These are phyloP conservation scores for Bipolaris bicolor DNA, from an alignment of 2,329 filamentous ascomycete genomes.

Conservation along the genomic window DNA sequence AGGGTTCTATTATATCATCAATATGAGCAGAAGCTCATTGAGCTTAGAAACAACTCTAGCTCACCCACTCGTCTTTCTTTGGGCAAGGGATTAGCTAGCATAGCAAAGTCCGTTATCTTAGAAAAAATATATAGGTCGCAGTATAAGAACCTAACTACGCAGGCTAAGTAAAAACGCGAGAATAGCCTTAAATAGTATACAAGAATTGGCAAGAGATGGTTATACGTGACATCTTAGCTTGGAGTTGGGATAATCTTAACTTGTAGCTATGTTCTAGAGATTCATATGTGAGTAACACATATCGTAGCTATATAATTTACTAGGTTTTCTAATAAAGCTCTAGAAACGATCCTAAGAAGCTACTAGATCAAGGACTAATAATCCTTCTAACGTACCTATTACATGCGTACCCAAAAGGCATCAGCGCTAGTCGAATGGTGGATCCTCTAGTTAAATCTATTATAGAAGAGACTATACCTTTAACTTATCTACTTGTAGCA, in stretches of 20 bases:
- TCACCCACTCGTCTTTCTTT: background rate
- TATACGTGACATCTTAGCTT: constrained; percentile 7
- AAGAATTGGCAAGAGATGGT: constrained; percentile 11
- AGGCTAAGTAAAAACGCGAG: constrained; percentile 1
- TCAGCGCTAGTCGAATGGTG: background rate
- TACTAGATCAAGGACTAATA: background rate
- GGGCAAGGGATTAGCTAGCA: constrained; percentile 1
- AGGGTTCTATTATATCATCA: constrained; percentile 4
- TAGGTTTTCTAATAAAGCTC: constrained; percentile 1
- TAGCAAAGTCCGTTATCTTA: constrained; percentile 5
- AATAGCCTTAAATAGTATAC: constrained; percentile 8
- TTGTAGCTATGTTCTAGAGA: constrained; percentile 7
- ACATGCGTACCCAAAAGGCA: constrained; percentile 1
- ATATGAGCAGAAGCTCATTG: background rate
- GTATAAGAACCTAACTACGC: background rate
- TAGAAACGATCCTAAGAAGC: constrained; percentile 3
- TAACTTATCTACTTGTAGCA: background rate
- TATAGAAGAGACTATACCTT: background rate
- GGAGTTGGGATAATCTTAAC: constrained; percentile 7
- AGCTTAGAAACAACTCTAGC: constrained; percentile 1
- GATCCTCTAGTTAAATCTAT: constrained; percentile 4
- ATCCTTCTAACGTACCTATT: constrained; percentile 9
- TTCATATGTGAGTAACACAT: background rate
- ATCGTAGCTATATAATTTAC: background rate
- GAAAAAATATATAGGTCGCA: constrained; percentile 10